phyloP scores from a whole-genome alignment of 2,329 filamentous ascomycete species.

The Fusarium lateritium region DNA sequence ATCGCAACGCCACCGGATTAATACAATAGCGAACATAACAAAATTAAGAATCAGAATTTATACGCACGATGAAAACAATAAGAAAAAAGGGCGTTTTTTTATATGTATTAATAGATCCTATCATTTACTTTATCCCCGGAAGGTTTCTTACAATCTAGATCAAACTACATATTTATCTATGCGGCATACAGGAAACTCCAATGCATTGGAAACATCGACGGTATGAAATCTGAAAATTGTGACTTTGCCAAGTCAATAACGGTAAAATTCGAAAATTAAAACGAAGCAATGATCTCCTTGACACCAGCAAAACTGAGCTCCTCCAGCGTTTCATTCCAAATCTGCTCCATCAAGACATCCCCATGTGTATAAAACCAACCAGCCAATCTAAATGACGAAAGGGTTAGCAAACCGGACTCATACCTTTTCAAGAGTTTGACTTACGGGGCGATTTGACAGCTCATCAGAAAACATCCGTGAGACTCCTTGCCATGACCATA shows the following conservation, averaged over 20 bases:
- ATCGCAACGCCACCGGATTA: not conserved
- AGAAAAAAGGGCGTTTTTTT: too few species aligned
- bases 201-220: too few species aligned
- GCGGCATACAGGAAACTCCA: too few species aligned
- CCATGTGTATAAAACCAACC: slow-evolving; percentile 38
- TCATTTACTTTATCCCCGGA: too few species aligned
- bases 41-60: too few species aligned
- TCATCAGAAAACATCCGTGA: slow-evolving; percentile 66
- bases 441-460: slow-evolving; percentile 55
- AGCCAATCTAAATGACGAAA: slow-evolving; percentile 15
- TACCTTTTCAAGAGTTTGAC: not conserved
- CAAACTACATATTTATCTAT: too few species aligned
- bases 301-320: slow-evolving; percentile 22
- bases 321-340: slow-evolving; percentile 40
- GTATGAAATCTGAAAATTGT: too few species aligned
- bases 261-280: not conserved
- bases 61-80: too few species aligned
- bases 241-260: too few species aligned
- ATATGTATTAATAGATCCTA: too few species aligned
- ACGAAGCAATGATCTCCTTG: slow-evolving; percentile 44
- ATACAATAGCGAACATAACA: not conserved
- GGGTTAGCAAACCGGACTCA: not conserved
- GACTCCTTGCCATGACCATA: slow-evolving; percentile 63
- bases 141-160: too few species aligned
- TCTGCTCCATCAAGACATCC: slow-evolving; percentile 18